A percentile compares a stretch with the other conserved stretches of the same genome.
Evolutionary conservation across 2,329 filamentous ascomycete genomes (phyloP).

Genomic region (Aspergillaceae sp.): DNA sequence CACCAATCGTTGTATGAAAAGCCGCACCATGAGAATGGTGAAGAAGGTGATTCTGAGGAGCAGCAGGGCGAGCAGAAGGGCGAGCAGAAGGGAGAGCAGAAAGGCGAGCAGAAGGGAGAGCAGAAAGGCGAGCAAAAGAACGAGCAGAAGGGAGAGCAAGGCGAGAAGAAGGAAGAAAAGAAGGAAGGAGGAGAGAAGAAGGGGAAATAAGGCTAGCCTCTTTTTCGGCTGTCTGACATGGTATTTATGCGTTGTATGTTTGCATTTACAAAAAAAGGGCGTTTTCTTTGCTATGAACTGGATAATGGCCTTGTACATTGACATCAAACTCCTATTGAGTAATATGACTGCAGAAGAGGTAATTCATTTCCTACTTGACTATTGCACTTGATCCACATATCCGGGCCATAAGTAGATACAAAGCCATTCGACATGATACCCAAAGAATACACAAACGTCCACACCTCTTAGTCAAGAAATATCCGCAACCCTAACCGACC

Average conservation of each 20-base stretch:
- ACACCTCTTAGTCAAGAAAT: no score
- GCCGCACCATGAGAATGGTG: slow-evolving; percentile 10
- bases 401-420: neutral
- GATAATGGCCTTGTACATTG: no score
- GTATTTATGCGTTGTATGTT: no score
- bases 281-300: no score
- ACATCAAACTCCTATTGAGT: neutral
- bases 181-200: slow-evolving; percentile 6
- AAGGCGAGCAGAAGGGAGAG: slow-evolving; percentile 1
- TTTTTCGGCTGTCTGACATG: no score
- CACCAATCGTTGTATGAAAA: slow-evolving; percentile 29
- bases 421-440: neutral
- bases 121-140: slow-evolving; percentile 7
- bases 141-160: neutral
- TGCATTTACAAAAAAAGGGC: no score
- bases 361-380: neutral
- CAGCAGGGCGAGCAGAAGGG: no score
- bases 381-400: no score
- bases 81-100: neutral
- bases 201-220: slow-evolving; percentile 1
- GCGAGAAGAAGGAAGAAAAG: slow-evolving; percentile 4
- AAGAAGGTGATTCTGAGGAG: neutral
- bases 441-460: no score
- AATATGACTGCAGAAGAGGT: neutral
- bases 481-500: no score